Evolutionary conservation across 345 rosid species (phyloP).

Genomic region (Diplotaxis tenuifolia): DNA sequence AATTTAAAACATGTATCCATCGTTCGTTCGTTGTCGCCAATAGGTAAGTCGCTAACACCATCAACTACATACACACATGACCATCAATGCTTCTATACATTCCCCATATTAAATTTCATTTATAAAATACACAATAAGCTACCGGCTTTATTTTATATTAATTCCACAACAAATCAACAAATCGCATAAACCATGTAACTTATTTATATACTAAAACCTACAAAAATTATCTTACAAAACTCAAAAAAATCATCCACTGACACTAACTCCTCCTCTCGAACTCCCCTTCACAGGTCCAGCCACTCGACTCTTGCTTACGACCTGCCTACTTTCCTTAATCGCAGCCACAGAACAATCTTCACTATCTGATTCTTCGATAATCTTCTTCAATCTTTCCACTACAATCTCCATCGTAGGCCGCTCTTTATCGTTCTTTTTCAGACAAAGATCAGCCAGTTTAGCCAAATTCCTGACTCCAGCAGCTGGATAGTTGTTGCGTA

Average conservation of each 20-base stretch:
- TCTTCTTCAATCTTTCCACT: slow-evolving; percentile 55
- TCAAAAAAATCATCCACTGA: slow-evolving; percentile 22
- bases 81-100: neutral
- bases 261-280: slow-evolving; percentile 30
- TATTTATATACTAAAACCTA: neutral
- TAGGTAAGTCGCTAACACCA: neutral
- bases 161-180: neutral
- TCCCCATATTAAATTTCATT: neutral
- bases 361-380: slow-evolving; percentile 35
- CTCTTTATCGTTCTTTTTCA: slow-evolving; percentile 56
- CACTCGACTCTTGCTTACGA: slow-evolving; percentile 3
- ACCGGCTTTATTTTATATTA: neutral
- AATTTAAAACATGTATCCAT: neutral
- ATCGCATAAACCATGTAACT: neutral
- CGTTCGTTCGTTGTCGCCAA: neutral
- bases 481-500: slow-evolving; percentile 51
- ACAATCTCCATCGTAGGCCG: slow-evolving; percentile 68
- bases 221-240: neutral
- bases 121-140: neutral
- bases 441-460: slow-evolving; percentile 65
- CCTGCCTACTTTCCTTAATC: slow-evolving; percentile 16
- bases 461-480: slow-evolving; percentile 59
- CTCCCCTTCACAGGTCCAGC: slow-evolving; percentile 16
- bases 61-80: neutral
- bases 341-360: neutral